Evolutionary conservation across 2,329 filamentous ascomycete genomes (phyloP), one percentile per base, ranked within the genome.

Genomic region (Aspergillus sergii): DNA sequence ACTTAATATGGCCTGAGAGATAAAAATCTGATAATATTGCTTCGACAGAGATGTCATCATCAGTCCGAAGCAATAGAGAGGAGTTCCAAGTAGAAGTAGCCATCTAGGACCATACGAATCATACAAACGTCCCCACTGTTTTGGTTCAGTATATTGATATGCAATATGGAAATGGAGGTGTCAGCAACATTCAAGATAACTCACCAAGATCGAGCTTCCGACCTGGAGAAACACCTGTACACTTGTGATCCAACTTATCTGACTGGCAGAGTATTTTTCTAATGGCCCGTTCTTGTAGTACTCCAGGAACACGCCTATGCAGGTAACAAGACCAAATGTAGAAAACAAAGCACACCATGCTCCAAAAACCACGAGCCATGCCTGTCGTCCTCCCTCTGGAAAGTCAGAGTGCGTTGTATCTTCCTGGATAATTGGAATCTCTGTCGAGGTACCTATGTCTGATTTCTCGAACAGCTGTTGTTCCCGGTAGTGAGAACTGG

Each of bases 81-180:
- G 77, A 7, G 79, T 80, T 19, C 84, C 84, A 50, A 78, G 70
- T 1, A 83, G 36, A 2, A 86, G 71, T 0, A 90, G 76, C 51
- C 78, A 82, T 32, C 83, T 81, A 0, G 88, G 87, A 0, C 89
- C 89, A 64, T 86, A 85, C 59, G 80, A 84, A 69, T 91, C 89
- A 67, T 83, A 89, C 0, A 88, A 51, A 60, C 85, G 85, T 32
- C 30, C 2, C 89, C 89, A 19, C 86, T 81, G 4, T 90, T 43
- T 43, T 19, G 6, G 16, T 10, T n/a, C 41, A n/a, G 19, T 19
- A 43, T 43, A n/a, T 43, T 43, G 19, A 21, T 21, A 9, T 21
- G 30, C 9, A 32, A 32, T 21, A 43, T 19, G 1, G 7, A n/a
- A 19, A 14, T 19, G 16, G 39, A 68, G 0, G 86, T 85, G 19